Percentiles rank a stretch among this genome's conserved stretches.
Conservation (phyloP, 1,139 yeast genomes). For the Candida sp. region DNA sequence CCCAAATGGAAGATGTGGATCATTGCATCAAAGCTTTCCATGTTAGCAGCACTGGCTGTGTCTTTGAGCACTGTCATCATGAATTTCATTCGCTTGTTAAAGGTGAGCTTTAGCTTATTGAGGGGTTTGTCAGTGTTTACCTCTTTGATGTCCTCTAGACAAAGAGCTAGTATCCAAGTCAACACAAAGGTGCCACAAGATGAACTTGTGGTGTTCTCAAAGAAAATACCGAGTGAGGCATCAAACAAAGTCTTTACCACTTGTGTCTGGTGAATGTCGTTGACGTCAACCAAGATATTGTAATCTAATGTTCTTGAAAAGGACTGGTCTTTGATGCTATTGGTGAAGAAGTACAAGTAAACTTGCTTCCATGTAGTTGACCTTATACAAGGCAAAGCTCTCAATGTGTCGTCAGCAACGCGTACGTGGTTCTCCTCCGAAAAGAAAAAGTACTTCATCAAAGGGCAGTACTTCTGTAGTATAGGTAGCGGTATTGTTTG, state of each 20-base stretch:
- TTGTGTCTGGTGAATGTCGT: constrained; percentile 28
- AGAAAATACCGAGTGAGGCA: constrained; percentile 33
- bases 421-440: constrained; percentile 38
- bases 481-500: constrained; percentile 48
- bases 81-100: constrained; percentile 42
- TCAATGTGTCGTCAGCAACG: constrained; percentile 44
- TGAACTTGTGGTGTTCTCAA: constrained; percentile 20
- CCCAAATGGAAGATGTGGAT: constrained; percentile 49
- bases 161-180: constrained; percentile 39
- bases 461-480: constrained; percentile 49
- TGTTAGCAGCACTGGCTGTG: constrained; percentile 33
- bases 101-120: constrained; percentile 34
- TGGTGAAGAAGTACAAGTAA: constrained; percentile 53
- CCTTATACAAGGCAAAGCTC: constrained; percentile 43
- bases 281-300: constrained; percentile 27
- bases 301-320: constrained; percentile 60
- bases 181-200: constrained; percentile 30
- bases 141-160: constrained; percentile 42
- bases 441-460: constrained; percentile 53
- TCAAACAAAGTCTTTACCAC: constrained; percentile 38
- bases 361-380: constrained; percentile 60
- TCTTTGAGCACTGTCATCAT: constrained; percentile 38
- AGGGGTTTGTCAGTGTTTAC: constrained; percentile 27
- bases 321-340: constrained; percentile 57
- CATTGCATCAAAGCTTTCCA: constrained; percentile 48